Percentiles rank a stretch among this genome's conserved stretches.
Evolutionary conservation across 768 basidiomycete species (phyloP).

Genomic region (Rhizopogon sp.): DNA sequence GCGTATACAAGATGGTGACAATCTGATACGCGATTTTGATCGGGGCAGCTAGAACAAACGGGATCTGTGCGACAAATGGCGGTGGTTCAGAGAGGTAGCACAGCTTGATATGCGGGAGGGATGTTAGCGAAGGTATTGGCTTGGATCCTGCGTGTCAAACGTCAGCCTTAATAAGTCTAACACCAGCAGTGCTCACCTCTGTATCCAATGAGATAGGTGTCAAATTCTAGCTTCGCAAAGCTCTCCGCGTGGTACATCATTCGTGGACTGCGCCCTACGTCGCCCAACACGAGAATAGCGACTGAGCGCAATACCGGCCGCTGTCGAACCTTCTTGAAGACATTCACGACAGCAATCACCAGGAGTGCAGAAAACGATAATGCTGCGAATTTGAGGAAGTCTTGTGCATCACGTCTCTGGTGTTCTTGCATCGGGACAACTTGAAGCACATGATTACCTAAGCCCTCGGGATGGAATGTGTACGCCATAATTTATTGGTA

Average conservation of each 20-base stretch:
- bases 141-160: constrained; percentile 54
- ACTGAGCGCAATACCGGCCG: constrained; percentile 54
- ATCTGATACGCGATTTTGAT: constrained; percentile 76
- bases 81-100: constrained; percentile 68
- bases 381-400: constrained; percentile 3
- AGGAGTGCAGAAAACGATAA: constrained; percentile 11
- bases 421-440: background rate
- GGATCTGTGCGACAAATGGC: constrained; percentile 41
- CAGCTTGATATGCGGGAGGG: constrained; percentile 58
- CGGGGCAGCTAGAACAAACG: constrained; percentile 73
- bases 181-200: constrained; percentile 46
- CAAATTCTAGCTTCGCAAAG: constrained; percentile 75
- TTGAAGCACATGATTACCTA: constrained; percentile 14
- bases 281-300: constrained; percentile 90
- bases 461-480: constrained; percentile 4
- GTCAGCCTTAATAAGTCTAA: constrained; percentile 1
- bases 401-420: background rate
- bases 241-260: constrained; percentile 99
- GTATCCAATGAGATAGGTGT: constrained; percentile 83
- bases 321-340: constrained; percentile 13
- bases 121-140: constrained; percentile 68
- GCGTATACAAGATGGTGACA: constrained; percentile 50
- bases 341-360: constrained; percentile 6
- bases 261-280: constrained; percentile 91
- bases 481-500: background rate